These are phyloP conservation scores for Suillus variegatus DNA, from an alignment of 768 basidiomycete species.

Conservation along the genomic window DNA sequence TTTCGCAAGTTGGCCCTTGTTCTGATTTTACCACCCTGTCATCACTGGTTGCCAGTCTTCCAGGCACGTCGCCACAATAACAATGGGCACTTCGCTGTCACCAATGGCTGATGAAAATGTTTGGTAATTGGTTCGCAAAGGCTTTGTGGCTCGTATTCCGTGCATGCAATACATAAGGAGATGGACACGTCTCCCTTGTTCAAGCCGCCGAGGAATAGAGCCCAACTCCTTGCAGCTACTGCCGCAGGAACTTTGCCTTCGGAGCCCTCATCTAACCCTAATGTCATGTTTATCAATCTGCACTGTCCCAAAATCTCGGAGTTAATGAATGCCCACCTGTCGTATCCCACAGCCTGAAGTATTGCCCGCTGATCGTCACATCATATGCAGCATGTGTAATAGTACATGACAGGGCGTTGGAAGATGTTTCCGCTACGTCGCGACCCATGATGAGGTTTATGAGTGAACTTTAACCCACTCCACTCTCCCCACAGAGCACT, in stretches of 20 bases:
- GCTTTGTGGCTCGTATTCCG: slow-evolving; percentile 21
- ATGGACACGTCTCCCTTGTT: slow-evolving; percentile 22
- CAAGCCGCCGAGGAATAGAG: slow-evolving; percentile 34
- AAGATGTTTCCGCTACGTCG: slow-evolving; percentile 32
- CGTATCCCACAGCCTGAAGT: slow-evolving; percentile 34
- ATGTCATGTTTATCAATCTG: not conserved
- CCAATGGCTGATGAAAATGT: slow-evolving; percentile 28
- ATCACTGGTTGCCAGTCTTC: slow-evolving; percentile 30
- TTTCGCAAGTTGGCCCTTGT: slow-evolving; percentile 23
- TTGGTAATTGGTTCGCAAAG: slow-evolving; percentile 21
- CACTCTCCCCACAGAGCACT: slow-evolving; percentile 44
- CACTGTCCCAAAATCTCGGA: too few species aligned
- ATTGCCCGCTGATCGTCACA: slow-evolving; percentile 19
- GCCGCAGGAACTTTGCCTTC: slow-evolving; percentile 28
- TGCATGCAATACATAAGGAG: slow-evolving; percentile 32
- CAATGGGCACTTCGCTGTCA: slow-evolving; percentile 24
- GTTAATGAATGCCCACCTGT: slow-evolving; percentile 15
- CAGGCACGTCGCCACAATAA: slow-evolving; percentile 28
- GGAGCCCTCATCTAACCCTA: slow-evolving; percentile 34
- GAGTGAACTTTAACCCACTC: slow-evolving; percentile 44
- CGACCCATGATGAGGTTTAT: slow-evolving; percentile 41
- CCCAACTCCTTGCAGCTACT: slow-evolving; percentile 27
- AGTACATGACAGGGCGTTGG: slow-evolving; percentile 37
- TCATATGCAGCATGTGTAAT: slow-evolving; percentile 28
- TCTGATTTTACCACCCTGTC: slow-evolving; percentile 38